Evolutionary conservation across 768 basidiomycete genomes (phyloP), one percentile per base, ranked within the genome.

Genomic region (Chalciporus sphaerocephalus): DNA sequence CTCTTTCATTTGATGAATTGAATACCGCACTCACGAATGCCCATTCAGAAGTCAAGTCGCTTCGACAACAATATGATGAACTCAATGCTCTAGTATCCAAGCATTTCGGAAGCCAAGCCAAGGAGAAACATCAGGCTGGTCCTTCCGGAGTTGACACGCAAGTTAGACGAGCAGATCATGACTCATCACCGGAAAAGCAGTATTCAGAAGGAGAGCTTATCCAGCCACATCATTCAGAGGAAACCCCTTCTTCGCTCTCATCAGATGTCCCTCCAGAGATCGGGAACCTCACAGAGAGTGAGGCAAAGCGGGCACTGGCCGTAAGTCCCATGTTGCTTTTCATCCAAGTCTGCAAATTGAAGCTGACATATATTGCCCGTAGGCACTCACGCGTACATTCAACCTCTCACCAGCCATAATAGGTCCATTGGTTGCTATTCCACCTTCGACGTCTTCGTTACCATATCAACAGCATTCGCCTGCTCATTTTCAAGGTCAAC

Each of bases 51-150:
- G 58, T 67, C 11, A 35, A 28, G 22, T 33, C 53, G 7, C 62
- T 65, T 18, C 62, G 58, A 12, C 51, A 39, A 21, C 48, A 48
- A 44, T 65, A 65, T 37, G 62, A 62, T 8, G 43, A 48, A n/a
- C 60, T 65, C 3, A 51, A 44, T 6, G 32, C 35, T 2, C 23
- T 55, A 18, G 51, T 67, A 5, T 28, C 50, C 10, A 49, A 54
- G 47, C 46, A 52, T 13, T 41, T 44, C 27, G 43, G 43, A 47
- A 38, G 44, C 28, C 36, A 40, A 34, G 34, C 20, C 35, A 30
- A 42, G 18, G 32, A 43, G 30, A 32, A n/a, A 32, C 30, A 15
- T n/a, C 44, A 21, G 25, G 33, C 12, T 21, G 37, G 38, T 18
- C n/a, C 16, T n/a, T 11, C 5, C 7, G 8, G 44, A 15, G 23